Evolutionary conservation across 306 rosid genomes (phyloP).

Genomic region (Quercus agrifolia): DNA sequence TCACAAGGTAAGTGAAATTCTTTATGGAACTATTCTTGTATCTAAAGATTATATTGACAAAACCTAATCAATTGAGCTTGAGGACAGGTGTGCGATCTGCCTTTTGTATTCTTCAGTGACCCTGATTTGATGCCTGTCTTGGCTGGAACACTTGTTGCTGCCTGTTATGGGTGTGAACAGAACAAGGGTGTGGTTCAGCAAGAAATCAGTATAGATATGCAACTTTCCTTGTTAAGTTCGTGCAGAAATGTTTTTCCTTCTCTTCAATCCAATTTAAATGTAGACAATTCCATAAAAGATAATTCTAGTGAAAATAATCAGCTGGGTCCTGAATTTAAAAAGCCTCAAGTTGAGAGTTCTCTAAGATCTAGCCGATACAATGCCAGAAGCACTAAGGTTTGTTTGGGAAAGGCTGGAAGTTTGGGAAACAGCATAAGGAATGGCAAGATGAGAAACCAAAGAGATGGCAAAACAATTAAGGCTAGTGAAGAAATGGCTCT

Average conservation of each 20-base stretch:
- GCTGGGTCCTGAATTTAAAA: slow-evolving; percentile 38
- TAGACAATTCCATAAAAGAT: slow-evolving; percentile 44
- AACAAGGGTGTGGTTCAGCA: slow-evolving; percentile 89
- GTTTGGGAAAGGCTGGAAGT: slow-evolving; percentile 45
- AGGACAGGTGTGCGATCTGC: slow-evolving; percentile 90
- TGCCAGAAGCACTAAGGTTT: slow-evolving; percentile 44
- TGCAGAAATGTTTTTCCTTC: slow-evolving; percentile 55
- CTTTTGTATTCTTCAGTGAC: slow-evolving; percentile 94
- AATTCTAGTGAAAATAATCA: slow-evolving; percentile 53
- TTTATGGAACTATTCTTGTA: not conserved
- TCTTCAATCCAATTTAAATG: slow-evolving; percentile 36
- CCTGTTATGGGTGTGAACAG: slow-evolving; percentile 87
- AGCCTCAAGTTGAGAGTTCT: slow-evolving; percentile 43
- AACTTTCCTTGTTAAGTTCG: slow-evolving; percentile 74
- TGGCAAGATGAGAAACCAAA: slow-evolving; percentile 56
- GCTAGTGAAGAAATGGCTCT: slow-evolving; percentile 50
- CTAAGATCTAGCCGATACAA: slow-evolving; percentile 45
- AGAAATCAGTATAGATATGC: slow-evolving; percentile 92
- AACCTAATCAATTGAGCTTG: slow-evolving; percentile 38
- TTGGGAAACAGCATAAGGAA: slow-evolving; percentile 52
- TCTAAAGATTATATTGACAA: slow-evolving; percentile 7
- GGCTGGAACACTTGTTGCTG: slow-evolving; percentile 85
- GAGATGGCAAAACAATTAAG: slow-evolving; percentile 61
- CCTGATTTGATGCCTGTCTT: slow-evolving; percentile 95
- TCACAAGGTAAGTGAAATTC: slow-evolving; percentile 68